A percentile compares a stretch with the other conserved stretches of the same genome.
Conservation (phyloP, 306 rosid species). For the Vigna mungo region DNA sequence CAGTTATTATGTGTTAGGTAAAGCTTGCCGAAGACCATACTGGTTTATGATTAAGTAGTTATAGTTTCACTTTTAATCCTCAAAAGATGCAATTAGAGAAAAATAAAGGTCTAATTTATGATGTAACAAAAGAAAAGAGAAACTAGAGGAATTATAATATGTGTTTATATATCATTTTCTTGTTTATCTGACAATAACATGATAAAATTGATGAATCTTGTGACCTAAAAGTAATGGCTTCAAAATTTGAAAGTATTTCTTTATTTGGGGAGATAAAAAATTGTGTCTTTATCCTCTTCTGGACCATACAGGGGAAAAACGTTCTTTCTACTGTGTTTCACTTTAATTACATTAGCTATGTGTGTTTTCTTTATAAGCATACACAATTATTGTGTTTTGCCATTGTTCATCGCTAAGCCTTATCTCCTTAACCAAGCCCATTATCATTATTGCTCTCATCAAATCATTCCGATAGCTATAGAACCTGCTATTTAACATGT, state of each 20-base stretch:
- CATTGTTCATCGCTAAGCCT: conserved; percentile 40
- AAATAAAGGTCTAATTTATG: not conserved
- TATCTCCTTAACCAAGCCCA: conserved; percentile 35
- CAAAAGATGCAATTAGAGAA: not conserved
- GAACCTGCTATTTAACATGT: not conserved
- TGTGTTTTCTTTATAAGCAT: conserved; percentile 30
- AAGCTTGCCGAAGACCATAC: not conserved
- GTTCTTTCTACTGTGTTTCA: not conserved
- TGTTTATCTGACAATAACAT: not conserved
- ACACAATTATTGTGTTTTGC: conserved; percentile 56
- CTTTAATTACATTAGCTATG: conserved; percentile 27
- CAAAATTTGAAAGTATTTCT: not conserved
- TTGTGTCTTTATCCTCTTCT: not conserved
- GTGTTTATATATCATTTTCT: not conserved
- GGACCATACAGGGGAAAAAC: not conserved
- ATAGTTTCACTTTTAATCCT: no score
- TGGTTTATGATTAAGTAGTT: no score
- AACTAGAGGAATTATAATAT: not conserved
- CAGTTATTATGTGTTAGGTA: not conserved
- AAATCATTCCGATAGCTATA: conserved; percentile 24
- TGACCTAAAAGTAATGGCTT: conserved; percentile 11
- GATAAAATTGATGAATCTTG: not conserved
- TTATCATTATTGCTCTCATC: conserved; percentile 29
- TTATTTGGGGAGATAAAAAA: not conserved
- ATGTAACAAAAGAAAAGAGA: no score